Base-by-base conservation (phyloP, 352 stramenopile genomes). In the Phytopythium delawarense region DNA sequence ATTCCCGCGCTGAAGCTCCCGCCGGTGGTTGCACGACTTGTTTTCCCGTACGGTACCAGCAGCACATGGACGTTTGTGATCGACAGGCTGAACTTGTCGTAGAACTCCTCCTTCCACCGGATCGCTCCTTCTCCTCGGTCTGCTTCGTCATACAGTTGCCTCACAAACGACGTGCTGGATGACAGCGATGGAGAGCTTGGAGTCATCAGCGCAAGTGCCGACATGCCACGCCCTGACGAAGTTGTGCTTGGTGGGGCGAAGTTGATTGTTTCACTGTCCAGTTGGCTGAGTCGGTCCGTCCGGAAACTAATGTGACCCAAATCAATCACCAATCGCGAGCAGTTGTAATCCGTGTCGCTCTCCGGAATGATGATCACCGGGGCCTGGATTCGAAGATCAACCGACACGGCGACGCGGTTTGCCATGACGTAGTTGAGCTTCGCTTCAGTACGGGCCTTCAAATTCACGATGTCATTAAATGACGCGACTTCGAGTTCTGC, bases 91-190 rank as follows among this genome's bases (percentile, higher is more conserved):
- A 96, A 96, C 67, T 94, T 96, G 72, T 96, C 87, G 63, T 96
- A 96, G 57, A 96, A 96, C 50, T 94, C 87, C 66, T 96, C 87
- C 55, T 96, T 96, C 87, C 87, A 96, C 21, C 84, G 87, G 64
- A 93, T 89, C 8, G 85, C 84, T 0, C 84, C 83, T 70, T 96
- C 84, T 25, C 86, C 87, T 65, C 75, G 82, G 52, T 96, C 87
- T 2, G 82, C 84, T 70, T 96, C 87, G 66, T 96, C 87, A 49
- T 90, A 94, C 13, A 96, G 52, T 45, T 96, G 87, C 63, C 91
- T 89, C 32, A 91, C 83, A 35, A 96, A 96, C 11, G 79, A 91
- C 39, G 82, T 91, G 52, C 79, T 89, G 4, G 76, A 72, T 5
- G 64, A 65, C 25, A 83, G 55, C 50, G 71, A 76, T 8, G 77